These are phyloP conservation scores for Cercospora citrullina DNA, from an alignment of 2,329 filamentous ascomycete genomes.

Conservation along the genomic window DNA sequence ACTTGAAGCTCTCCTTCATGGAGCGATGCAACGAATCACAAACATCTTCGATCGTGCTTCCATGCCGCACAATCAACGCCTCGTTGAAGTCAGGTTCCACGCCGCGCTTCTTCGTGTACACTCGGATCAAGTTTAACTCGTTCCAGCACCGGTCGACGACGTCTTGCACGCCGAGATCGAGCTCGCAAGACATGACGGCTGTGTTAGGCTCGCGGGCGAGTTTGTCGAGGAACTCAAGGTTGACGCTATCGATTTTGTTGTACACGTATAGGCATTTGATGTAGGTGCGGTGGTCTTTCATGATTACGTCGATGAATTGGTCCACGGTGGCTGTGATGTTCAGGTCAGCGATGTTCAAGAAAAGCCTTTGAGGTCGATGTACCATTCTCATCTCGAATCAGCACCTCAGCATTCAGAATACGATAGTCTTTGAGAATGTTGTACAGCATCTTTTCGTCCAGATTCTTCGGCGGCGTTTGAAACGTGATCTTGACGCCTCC, in stretches of 20 bases:
- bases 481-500: slow-evolving; percentile 99
- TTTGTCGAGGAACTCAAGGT: slow-evolving; percentile 87
- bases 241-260: slow-evolving; percentile 98
- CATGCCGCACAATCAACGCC: slow-evolving; percentile 85
- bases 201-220: slow-evolving; percentile 91
- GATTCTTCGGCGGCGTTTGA: slow-evolving; percentile 77
- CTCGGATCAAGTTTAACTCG: slow-evolving; percentile 81
- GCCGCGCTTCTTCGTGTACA: slow-evolving; percentile 97
- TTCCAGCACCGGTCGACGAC: slow-evolving; percentile 95
- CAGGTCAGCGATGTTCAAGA: not conserved
- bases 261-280: slow-evolving; percentile 94
- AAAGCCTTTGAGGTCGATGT: slow-evolving; percentile 8
- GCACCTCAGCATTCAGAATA: slow-evolving; percentile 94
- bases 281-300: slow-evolving; percentile 98
- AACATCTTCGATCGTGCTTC: slow-evolving; percentile 91
- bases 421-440: slow-evolving; percentile 99
- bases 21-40: slow-evolving; percentile 93
- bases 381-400: slow-evolving; percentile 88
- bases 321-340: slow-evolving; percentile 73
- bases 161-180: slow-evolving; percentile 88
- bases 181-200: slow-evolving; percentile 95
- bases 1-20: slow-evolving; percentile 98
- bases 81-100: slow-evolving; percentile 85
- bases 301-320: slow-evolving; percentile 98
- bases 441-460: slow-evolving; percentile 98